Evolutionary conservation across 2,329 filamentous ascomycete genomes (phyloP).

Genomic region (Beauveria varroae): DNA sequence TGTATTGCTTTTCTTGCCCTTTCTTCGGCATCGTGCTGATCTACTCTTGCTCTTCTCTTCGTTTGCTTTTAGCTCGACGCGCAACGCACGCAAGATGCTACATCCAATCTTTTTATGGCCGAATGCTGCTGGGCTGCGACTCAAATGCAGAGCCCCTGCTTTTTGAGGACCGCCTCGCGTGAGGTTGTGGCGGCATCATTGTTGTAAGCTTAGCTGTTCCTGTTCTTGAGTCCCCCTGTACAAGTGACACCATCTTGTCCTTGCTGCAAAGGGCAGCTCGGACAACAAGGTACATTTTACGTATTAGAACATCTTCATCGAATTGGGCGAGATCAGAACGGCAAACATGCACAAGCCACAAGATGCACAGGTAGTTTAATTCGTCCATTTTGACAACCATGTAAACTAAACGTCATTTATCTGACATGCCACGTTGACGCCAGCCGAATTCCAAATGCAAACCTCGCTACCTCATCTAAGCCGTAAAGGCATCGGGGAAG

Average conservation of each 20-base stretch:
- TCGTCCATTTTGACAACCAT: slow-evolving; percentile 26
- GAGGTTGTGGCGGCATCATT: too few species aligned
- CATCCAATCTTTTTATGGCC: too few species aligned
- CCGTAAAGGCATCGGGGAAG: slow-evolving; percentile 87
- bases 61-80: too few species aligned
- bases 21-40: too few species aligned
- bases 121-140: not conserved
- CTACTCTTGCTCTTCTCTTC: too few species aligned
- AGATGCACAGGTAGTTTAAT: slow-evolving; percentile 15
- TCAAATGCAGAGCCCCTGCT: not conserved
- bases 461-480: slow-evolving; percentile 33
- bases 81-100: too few species aligned
- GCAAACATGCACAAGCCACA: not conserved
- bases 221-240: not conserved
- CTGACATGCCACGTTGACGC: slow-evolving; percentile 39
- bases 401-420: slow-evolving; percentile 27
- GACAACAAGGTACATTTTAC: not conserved
- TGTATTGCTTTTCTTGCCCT: too few species aligned
- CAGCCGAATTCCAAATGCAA: slow-evolving; percentile 35
- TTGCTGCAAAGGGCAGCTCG: too few species aligned
- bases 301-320: not conserved
- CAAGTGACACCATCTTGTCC: too few species aligned
- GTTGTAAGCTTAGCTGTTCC: not conserved
- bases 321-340: not conserved
- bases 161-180: too few species aligned